These are phyloP conservation scores for Xanthoconium separans DNA, from an alignment of 1,284 basidiomycete genomes.

Conservation along the genomic window DNA sequence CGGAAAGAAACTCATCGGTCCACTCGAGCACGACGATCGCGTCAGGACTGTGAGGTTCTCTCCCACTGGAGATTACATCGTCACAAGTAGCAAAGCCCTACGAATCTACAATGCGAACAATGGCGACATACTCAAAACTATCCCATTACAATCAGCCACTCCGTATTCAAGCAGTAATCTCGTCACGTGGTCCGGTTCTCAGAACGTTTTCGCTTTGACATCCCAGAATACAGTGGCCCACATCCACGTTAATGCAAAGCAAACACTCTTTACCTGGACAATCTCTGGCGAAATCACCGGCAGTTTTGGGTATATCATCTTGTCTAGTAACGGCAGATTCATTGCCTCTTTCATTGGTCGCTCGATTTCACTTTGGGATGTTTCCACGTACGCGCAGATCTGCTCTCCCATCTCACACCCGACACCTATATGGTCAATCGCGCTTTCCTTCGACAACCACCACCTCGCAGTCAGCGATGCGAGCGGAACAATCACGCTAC, in stretches of 20 bases:
- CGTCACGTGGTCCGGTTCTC: background rate
- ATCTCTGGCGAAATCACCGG: background rate
- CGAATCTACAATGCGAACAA: constrained; percentile 1
- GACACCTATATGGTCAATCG: background rate
- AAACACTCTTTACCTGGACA: background rate
- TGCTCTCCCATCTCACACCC: background rate
- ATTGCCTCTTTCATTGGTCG: background rate
- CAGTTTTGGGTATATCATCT: background rate
- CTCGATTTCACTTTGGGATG: constrained; percentile 2
- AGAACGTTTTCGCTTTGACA: background rate
- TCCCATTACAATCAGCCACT: background rate
- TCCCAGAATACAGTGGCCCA: background rate
- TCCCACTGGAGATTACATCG: background rate
- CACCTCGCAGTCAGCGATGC: background rate
- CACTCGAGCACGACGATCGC: background rate
- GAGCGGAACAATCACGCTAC: background rate
- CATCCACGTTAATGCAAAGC: background rate
- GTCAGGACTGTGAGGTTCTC: constrained; percentile 2
- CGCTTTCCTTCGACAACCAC: background rate
- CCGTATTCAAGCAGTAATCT: background rate
- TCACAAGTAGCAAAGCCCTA: background rate
- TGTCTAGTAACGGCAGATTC: background rate
- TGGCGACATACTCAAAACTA: background rate
- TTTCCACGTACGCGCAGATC: background rate
- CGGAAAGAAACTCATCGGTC: background rate